A percentile compares a stretch with the other conserved stretches of the same genome.
Conservation (phyloP, 2,329 filamentous ascomycete genomes). For the Emergomyces orientalis region DNA sequence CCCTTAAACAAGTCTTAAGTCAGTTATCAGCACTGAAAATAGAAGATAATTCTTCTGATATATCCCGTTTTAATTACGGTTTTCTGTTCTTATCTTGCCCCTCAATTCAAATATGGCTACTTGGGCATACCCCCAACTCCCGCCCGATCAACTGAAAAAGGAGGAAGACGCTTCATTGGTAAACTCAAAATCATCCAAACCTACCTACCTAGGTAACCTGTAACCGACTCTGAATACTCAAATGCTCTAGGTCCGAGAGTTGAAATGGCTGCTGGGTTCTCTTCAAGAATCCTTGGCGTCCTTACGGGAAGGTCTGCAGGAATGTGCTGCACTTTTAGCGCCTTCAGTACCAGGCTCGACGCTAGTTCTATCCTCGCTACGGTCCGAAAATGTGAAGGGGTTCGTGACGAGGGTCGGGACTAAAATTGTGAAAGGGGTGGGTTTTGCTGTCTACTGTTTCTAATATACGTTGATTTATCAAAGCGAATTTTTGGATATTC, state of each 20-base stretch:
- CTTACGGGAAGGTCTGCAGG: conserved; percentile 64
- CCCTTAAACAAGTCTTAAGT: no score
- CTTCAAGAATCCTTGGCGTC: conserved; percentile 53
- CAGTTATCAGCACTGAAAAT: no score
- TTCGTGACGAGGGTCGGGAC: conserved; percentile 83
- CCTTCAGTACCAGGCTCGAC: conserved; percentile 80
- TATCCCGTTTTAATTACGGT: background rate
- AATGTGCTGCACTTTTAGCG: conserved; percentile 78
- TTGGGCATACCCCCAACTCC: conserved; percentile 51
- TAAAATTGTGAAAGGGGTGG: conserved; percentile 80
- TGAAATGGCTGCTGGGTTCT: conserved; percentile 54
- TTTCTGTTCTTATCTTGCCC: background rate
- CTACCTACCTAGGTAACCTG: background rate
- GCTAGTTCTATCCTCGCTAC: conserved; percentile 74
- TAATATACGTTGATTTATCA: background rate
- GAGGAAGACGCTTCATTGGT: conserved; percentile 48
- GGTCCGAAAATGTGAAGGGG: conserved; percentile 85
- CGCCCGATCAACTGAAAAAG: conserved; percentile 40
- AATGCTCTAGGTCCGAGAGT: conserved; percentile 43
- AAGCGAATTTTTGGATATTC: background rate
- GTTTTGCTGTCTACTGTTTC: conserved; percentile 26
- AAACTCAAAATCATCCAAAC: conserved; percentile 14
- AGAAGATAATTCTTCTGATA: background rate
- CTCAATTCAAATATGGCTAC: conserved; percentile 44
- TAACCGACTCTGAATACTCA: background rate